Evolutionary conservation across 2,329 filamentous ascomycete species (phyloP).

Genomic region (Aspergillus uvarum): DNA sequence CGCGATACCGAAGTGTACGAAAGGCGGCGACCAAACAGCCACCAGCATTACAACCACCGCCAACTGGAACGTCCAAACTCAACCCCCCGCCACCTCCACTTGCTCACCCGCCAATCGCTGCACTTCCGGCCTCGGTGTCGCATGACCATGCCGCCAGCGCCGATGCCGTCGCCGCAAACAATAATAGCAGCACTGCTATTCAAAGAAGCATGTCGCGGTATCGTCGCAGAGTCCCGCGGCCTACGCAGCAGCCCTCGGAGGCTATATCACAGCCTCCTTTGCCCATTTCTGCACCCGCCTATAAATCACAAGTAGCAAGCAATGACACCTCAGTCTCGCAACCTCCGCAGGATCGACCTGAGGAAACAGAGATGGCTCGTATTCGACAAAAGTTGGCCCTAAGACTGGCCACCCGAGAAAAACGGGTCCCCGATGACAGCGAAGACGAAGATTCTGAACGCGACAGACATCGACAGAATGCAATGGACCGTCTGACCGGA

Average conservation of each 20-base stretch:
- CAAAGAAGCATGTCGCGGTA: slow-evolving; percentile 38
- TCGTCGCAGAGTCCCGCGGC: slow-evolving; percentile 26
- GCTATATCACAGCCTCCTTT: slow-evolving; percentile 6
- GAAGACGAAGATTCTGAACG: slow-evolving; percentile 18
- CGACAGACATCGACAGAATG: slow-evolving; percentile 31
- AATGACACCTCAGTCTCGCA: neutral
- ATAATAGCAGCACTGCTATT: slow-evolving; percentile 14
- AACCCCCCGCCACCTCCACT: slow-evolving; percentile 12
- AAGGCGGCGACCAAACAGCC: slow-evolving; percentile 41
- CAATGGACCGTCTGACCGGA: slow-evolving; percentile 38
- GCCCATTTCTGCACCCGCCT: slow-evolving; percentile 11
- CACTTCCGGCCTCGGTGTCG: slow-evolving; percentile 9
- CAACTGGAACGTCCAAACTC: neutral
- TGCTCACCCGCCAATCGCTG: slow-evolving; percentile 21
- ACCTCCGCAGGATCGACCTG: neutral
- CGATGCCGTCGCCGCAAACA: slow-evolving; percentile 9
- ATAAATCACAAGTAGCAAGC: slow-evolving; percentile 2
- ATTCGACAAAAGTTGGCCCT: neutral
- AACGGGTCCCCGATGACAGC: slow-evolving; percentile 6
- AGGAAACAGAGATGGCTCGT: slow-evolving; percentile 2
- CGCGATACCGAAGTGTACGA: slow-evolving; percentile 60
- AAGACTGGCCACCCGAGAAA: slow-evolving; percentile 8
- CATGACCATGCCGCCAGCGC: slow-evolving; percentile 6
- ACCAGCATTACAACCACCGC: slow-evolving; percentile 17
- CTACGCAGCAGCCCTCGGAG: slow-evolving; percentile 12